These are phyloP conservation scores for Trypanosoma caninum DNA, from an alignment of 208 protist species.

Conservation along the genomic window DNA sequence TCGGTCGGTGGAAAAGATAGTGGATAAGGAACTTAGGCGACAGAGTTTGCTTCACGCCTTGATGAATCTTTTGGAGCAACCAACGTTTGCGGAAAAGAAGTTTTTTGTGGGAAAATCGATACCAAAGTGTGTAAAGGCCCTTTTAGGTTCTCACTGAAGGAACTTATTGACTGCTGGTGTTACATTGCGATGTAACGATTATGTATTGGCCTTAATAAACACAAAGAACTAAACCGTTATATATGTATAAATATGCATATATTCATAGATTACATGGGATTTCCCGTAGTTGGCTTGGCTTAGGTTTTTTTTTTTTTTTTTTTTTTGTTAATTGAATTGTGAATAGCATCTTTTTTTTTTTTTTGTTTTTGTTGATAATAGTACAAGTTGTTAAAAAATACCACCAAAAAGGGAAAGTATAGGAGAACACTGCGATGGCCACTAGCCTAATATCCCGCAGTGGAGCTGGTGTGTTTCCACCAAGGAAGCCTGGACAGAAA, in stretches of 20 bases:
- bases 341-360: not conserved
- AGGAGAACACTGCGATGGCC: not conserved
- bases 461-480: slow-evolving; percentile 59
- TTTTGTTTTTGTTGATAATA: not conserved
- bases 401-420: not conserved
- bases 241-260: too few relatives aligned
- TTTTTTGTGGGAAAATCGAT: not conserved
- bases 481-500: slow-evolving; percentile 52
- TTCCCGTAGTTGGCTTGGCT: too few relatives aligned
- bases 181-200: too few relatives aligned
- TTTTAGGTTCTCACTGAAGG: not conserved
- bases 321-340: not conserved
- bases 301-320: too few relatives aligned
- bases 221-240: too few relatives aligned
- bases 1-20: slow-evolving; percentile 7
- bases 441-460: slow-evolving; percentile 22
- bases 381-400: not conserved
- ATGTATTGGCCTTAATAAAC: too few relatives aligned
- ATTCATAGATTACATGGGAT: too few relatives aligned
- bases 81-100: slow-evolving; percentile 4
- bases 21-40: slow-evolving; percentile 16
- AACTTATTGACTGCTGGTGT: not conserved
- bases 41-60: slow-evolving; percentile 16
- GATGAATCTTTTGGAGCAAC: slow-evolving; percentile 19
- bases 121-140: not conserved